phyloP scores from a whole-genome alignment of 75 land plant species.

The Gnetum montanum region DNA sequence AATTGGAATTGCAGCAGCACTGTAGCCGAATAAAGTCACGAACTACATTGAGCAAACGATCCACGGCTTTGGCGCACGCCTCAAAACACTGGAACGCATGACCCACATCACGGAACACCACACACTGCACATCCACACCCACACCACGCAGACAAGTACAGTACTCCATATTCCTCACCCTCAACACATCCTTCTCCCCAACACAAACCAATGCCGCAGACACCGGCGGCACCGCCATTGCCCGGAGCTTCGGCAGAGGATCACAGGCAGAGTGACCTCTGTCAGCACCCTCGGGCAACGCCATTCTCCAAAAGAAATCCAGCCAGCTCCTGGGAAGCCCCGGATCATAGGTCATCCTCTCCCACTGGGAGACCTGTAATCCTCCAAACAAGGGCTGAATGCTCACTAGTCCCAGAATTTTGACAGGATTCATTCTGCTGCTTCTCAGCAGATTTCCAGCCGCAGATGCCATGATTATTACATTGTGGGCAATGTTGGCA shows the following conservation, averaged over 20 bases:
- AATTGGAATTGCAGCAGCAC: too few species aligned
- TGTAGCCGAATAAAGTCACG: too few species aligned
- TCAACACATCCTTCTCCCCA: conserved; percentile 36
- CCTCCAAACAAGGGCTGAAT: conserved; percentile 62
- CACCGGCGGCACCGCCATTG: conserved; percentile 1
- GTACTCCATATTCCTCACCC: conserved; percentile 36
- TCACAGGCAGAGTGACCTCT: conserved; percentile 51
- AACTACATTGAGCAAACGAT: too few species aligned
- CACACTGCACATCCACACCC: conserved; percentile 20
- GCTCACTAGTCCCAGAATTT: conserved; percentile 25
- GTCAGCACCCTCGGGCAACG: conserved; percentile 35
- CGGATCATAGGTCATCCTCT: conserved; percentile 12
- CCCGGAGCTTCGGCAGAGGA: conserved; percentile 6
- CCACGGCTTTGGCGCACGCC: too few species aligned
- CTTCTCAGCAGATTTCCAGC: too few species aligned
- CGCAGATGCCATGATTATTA: not conserved
- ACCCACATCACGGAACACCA: conserved; percentile 30
- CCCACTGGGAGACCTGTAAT: conserved; percentile 27
- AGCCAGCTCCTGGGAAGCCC: conserved; percentile 19
- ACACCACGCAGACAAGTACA: conserved; percentile 17
- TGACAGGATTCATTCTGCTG: conserved; percentile 18
- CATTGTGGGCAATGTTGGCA: not conserved
- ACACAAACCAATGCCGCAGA: conserved; percentile 34
- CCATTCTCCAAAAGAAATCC: conserved; percentile 45
- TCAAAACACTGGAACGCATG: conserved; percentile 43